Evolutionary conservation across 2,329 filamentous ascomycete species (phyloP), one percentile per base, ranked within the genome.

Genomic region (Apiospora pterosperma): DNA sequence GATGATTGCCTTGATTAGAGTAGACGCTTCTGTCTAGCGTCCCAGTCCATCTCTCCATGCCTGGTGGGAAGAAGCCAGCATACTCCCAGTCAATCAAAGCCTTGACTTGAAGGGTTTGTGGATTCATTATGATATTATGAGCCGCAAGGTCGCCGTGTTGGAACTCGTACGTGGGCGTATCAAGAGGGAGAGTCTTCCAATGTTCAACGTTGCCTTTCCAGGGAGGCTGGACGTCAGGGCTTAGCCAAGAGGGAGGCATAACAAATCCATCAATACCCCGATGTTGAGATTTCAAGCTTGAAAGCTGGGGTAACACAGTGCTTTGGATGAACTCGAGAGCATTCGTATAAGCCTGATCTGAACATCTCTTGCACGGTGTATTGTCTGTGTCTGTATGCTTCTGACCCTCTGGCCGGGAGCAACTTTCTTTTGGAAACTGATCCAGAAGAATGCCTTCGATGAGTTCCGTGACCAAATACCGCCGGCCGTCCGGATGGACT

Each of bases 131-230:
- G 21, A 61, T 36, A 36, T 61, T 61, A 19, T 61, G 59, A 38
- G 59, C 28, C 5, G 59, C 59, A 39, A 61, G 59, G 41, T 61
- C 59, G 36, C 59, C 59, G 23, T 61, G 59, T 39, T 61, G 59
- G 59, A 61, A 61, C 6, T 21, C 36, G 34, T 61, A 61, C 23
- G 21, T 21, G 31, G 36, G 28, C 36, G 7, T 12, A 5, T 61
- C 23, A 5, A 61, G 23, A 21, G 28, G 59, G 12, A 38, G 59
- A 41, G 59, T 61, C 34, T 61, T 34, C 59, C 59, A 61, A 21
- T 19, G 31, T 28, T 12, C 19, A 11, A 19, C 31, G 5, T 61
- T 36, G 23, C 36, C 59, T 39, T 38, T 61, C 59, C 59, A 61
- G 11, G 28, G 28, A 39, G 59, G 59, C 36, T 39, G 31, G 21